Evolutionary conservation across 140 eudicot species (phyloP), one percentile per base, ranked within the genome.

Genomic region (Cichorium intybus): DNA sequence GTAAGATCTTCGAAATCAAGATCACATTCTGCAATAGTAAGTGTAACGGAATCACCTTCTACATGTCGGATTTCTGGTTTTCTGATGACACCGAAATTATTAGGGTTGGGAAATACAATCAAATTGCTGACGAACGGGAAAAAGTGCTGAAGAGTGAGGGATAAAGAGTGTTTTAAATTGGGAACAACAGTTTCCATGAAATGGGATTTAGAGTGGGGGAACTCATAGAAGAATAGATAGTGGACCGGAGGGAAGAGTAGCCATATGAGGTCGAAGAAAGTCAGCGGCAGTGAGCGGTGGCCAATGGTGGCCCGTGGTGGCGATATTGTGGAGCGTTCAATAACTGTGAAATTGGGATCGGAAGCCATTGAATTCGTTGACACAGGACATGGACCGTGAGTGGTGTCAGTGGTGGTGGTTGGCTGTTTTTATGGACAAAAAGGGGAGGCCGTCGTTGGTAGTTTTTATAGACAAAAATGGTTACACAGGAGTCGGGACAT

Each of bases 91-190:
- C 3, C 24, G 18, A 56, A 29, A 3, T 20, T 16, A 3, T 72
- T 43, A 27, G 21, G 49, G 16, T 23, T n/a, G 10, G 50, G 75
- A 47, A 17, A 72, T 12, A 72, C 58, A 14, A 63, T 26, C 22
- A 83, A n/a, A 24, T 83, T 75, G 66, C 79, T 61, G 7, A 60
- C 74, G 16, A 78, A 45, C 0, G 84, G 84, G 34, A 66, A 65
- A 51, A 31, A 75, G 64, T 83, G 89, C 50, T 69, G 74, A 51
- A 83, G 83, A 0, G 85, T 66, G 63, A 83, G 74, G 22, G 85
- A 83, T 58, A 77, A 74, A 4, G 84, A 77, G 43, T 62, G 56
- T 71, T 84, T 80, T 22, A 84, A 69, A 4, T 28, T 52, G 12
- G 90, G 86, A 9, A 84, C 20, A 45, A 74, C 8, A 69, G 75